Conservation (phyloP, 257 asterid genomes). For the Striga asiatica region DNA sequence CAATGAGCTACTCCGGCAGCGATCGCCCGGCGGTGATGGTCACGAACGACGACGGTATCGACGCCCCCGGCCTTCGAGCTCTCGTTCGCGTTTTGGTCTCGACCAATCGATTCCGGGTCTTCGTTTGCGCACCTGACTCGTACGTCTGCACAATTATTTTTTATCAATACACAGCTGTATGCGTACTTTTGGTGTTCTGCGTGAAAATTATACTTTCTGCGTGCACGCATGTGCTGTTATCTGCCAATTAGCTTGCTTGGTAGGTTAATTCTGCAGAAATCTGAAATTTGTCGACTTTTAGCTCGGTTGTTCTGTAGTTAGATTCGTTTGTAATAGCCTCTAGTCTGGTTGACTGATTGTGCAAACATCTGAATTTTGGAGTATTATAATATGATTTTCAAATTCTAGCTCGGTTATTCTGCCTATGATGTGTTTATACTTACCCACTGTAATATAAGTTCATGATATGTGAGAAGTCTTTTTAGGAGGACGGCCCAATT, state of each 20-base stretch:
- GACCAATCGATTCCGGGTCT: constrained; percentile 54
- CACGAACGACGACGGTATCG: constrained; percentile 93
- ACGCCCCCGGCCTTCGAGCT: constrained; percentile 71
- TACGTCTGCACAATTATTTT: constrained; percentile 16
- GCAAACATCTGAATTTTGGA: neutral
- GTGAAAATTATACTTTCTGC: neutral
- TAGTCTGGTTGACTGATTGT: neutral
- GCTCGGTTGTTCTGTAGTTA: too few relatives aligned
- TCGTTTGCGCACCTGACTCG: constrained; percentile 93
- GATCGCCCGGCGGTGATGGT: constrained; percentile 64
- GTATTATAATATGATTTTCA: neutral
- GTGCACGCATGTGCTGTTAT: neutral
- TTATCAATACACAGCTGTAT: neutral
- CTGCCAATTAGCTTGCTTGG: neutral
- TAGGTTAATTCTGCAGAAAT: too few relatives aligned
- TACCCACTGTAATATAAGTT: too few relatives aligned
- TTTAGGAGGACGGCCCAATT: too few relatives aligned
- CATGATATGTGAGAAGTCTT: too few relatives aligned
- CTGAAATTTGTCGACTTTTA: too few relatives aligned
- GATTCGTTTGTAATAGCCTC: too few relatives aligned
- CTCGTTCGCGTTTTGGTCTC: constrained; percentile 61
- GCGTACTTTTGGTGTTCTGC: neutral
- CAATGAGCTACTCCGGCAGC: constrained; percentile 21
- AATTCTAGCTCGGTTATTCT: neutral
- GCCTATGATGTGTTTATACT: neutral